Evolutionary conservation across 2,329 filamentous ascomycete genomes (phyloP), one percentile per base, ranked within the genome.

Genomic region (Neonectria hederae): DNA sequence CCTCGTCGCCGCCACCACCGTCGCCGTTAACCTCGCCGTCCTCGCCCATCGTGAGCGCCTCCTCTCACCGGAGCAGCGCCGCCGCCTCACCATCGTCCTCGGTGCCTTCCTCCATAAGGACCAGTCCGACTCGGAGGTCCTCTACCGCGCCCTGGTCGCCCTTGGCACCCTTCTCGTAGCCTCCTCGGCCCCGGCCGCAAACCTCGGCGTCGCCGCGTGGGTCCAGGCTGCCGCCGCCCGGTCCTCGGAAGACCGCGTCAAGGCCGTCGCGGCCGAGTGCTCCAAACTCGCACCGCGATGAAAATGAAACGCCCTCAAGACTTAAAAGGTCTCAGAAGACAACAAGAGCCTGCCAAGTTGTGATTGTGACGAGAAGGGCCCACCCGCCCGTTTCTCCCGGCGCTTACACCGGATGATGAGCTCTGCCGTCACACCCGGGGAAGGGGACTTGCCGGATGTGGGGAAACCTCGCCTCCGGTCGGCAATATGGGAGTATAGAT

Each of bases 11-110:
- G 83, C 93, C 19, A 89, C 92, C 1, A 97, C 96, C 0, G 84
- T 93, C 0, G 90, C 91, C 64, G 90, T 98, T 76, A 98, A 99
- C 79, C 91, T 92, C 68, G 85, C 93, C 0, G 93, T 97, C 1
- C 84, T 94, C 11, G 85, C 92, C 9, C 68, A 80, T 30, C 80
- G 81, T 55, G 78, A 83, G 68, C 83, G 77, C 65, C 78, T 79
- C 63, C 77, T 77, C 61, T 73, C 62, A 32, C 75, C 63, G 35
- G 77, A 72, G 54, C 75, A 76, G 35, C 76, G 76, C 19, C 76
- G 76, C 19, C 74, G 77, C 10, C 80, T 93, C 5, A 75, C 93
- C 2, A 83, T 88, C 30, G 84, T 90, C 5, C 78, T 94, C 0
- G 85, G 85, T 1, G 83, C 84, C 60, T 85, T 95, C 1, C 78